Conservation (phyloP, 1,284 basidiomycete genomes). For the Pseudozyma tsukubaensis region DNA sequence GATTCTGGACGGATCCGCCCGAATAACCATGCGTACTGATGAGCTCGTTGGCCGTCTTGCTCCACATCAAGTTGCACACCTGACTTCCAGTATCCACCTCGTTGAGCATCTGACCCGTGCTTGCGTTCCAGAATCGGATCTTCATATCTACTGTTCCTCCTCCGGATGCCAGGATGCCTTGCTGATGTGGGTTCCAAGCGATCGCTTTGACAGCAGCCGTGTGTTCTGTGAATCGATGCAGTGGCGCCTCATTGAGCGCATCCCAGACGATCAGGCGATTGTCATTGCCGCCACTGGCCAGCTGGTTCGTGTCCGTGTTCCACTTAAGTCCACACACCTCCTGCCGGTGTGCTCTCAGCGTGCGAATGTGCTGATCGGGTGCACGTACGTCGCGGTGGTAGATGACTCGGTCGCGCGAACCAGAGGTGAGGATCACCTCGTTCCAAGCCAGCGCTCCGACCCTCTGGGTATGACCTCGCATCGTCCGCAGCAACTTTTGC, state of each 20-base stretch:
- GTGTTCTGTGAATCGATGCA: conserved; percentile 96
- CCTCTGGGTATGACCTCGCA: conserved; percentile 84
- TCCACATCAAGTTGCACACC: conserved; percentile 98
- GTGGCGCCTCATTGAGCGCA: conserved; percentile 73
- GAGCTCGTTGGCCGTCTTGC: conserved; percentile 89
- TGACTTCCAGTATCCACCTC: conserved; percentile 67
- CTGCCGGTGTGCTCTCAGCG: conserved; percentile 85
- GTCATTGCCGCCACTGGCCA: conserved; percentile 97
- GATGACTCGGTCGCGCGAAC: conserved; percentile 89
- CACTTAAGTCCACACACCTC: conserved; percentile 97
- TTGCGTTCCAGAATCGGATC: conserved; percentile 96
- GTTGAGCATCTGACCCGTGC: conserved; percentile 81
- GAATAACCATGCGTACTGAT: conserved; percentile 98
- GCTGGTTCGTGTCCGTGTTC: conserved; percentile 80
- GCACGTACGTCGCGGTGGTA: conserved; percentile 90
- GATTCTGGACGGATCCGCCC: conserved; percentile 91
- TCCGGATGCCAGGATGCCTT: conserved; percentile 91
- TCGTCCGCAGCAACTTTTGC: conserved; percentile 80
- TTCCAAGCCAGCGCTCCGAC: conserved; percentile 97
- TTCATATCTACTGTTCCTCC: conserved; percentile 97
- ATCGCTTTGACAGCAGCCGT: conserved; percentile 97
- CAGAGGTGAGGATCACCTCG: conserved; percentile 85
- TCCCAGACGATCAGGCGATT: conserved; percentile 99
- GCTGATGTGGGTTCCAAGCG: conserved; percentile 95
- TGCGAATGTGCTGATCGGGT: conserved; percentile 78